Conservation (phyloP, 2,329 filamentous ascomycete genomes). For the Scytalidium sp. region DNA sequence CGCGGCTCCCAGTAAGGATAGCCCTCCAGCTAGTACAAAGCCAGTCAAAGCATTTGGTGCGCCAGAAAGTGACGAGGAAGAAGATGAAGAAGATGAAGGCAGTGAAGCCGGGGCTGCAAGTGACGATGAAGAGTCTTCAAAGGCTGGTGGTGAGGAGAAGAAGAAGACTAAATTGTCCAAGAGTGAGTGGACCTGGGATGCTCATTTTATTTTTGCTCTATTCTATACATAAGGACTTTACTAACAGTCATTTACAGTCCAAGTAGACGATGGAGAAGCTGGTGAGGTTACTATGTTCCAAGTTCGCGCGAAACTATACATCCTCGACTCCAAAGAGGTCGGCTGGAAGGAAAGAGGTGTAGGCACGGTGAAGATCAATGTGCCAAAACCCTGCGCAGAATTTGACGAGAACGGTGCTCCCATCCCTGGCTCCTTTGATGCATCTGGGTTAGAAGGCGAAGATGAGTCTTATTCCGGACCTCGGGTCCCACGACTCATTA, state of each 20-base stretch:
- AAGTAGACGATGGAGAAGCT: slow-evolving; percentile 82
- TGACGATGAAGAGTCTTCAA: background rate
- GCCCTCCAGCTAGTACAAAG: slow-evolving; percentile 50
- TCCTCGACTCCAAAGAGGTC: slow-evolving; percentile 59
- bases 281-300: slow-evolving; percentile 73
- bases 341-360: slow-evolving; percentile 87
- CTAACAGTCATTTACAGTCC: slow-evolving; percentile 44
- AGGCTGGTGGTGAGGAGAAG: slow-evolving; percentile 40
- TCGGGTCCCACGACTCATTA: slow-evolving; percentile 68
- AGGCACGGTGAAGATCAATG: slow-evolving; percentile 83
- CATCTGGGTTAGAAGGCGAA: slow-evolving; percentile 46
- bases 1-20: slow-evolving; percentile 55
- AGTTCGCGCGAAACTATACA: slow-evolving; percentile 81
- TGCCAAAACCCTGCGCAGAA: slow-evolving; percentile 54
- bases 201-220: background rate
- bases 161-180: slow-evolving; percentile 46
- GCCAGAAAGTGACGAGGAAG: slow-evolving; percentile 56
- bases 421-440: slow-evolving; percentile 54
- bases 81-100: slow-evolving; percentile 38
- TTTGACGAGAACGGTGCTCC: slow-evolving; percentile 49
- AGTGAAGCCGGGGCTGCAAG: slow-evolving; percentile 32
- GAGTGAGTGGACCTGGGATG: slow-evolving; percentile 63
- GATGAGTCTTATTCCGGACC: slow-evolving; percentile 28
- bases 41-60: slow-evolving; percentile 74
- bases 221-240: background rate